Percentiles rank a stretch among this genome's conserved stretches.
Conservation (phyloP, 2,329 filamentous ascomycete species). For the Ophiostoma perfectum region DNA sequence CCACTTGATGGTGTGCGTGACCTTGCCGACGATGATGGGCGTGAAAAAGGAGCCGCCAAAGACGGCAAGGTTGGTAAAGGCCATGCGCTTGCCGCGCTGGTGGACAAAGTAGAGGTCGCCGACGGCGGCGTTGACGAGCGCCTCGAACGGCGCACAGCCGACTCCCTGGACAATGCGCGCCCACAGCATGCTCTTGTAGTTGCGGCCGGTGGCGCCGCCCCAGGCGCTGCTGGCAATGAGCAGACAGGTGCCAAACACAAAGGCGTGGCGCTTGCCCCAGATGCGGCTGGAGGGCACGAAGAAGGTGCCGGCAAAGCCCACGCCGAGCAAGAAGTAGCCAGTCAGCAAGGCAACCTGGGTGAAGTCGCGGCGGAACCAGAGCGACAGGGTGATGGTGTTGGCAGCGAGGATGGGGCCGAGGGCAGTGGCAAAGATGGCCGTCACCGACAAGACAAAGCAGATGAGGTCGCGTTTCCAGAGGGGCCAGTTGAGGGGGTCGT, state of each 20-base stretch:
- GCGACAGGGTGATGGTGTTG: constrained; percentile 72
- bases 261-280: constrained; percentile 89
- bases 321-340: constrained; percentile 79
- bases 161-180: constrained; percentile 82
- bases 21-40: constrained; percentile 84
- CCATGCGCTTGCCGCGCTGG: constrained; percentile 75
- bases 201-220: constrained; percentile 63
- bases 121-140: constrained; percentile 79
- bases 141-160: constrained; percentile 82
- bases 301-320: constrained; percentile 73
- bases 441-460: constrained; percentile 69
- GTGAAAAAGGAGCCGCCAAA: constrained; percentile 60
- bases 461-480: constrained; percentile 80
- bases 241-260: constrained; percentile 69
- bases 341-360: constrained; percentile 77
- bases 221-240: constrained; percentile 70
- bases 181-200: constrained; percentile 68
- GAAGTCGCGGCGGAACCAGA: constrained; percentile 60
- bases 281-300: constrained; percentile 83
- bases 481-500: constrained; percentile 83
- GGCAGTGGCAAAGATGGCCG: constrained; percentile 76
- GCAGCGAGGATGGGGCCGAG: constrained; percentile 83
- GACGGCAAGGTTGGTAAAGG: constrained; percentile 58
- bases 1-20: constrained; percentile 72
- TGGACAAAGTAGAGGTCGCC: constrained; percentile 90